Conservation (phyloP, 2,329 filamentous ascomycete species). For the Rhynchosporium secalis region DNA sequence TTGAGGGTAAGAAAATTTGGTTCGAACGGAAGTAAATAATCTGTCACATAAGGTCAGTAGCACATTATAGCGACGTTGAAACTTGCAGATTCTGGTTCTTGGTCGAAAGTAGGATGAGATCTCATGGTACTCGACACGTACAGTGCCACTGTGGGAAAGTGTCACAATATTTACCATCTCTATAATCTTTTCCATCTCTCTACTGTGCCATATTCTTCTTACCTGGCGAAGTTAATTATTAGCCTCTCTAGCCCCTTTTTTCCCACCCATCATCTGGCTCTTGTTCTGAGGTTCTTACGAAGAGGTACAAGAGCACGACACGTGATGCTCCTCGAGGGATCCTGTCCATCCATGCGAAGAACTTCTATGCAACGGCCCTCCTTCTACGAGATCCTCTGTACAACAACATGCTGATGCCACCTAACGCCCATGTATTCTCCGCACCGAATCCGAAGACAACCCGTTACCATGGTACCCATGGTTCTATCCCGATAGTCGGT, state of each 20-base stretch:
- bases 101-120: too few relatives aligned
- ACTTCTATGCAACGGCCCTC: not conserved
- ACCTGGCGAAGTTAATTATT: not conserved
- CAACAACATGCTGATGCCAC: not conserved
- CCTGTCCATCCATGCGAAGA: not conserved
- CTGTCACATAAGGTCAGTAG: not conserved
- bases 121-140: too few relatives aligned
- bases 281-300: not conserved
- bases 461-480: not conserved
- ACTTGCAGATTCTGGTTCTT: too few relatives aligned
- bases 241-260: not conserved
- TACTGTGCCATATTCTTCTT: too few relatives aligned
- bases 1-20: slow-evolving; percentile 25
- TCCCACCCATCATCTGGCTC: not conserved
- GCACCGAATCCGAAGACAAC: not conserved
- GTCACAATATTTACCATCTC: too few relatives aligned
- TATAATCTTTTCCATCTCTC: too few relatives aligned
- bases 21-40: slow-evolving; percentile 10
- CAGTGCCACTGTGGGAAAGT: too few relatives aligned
- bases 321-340: not conserved
- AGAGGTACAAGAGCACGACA: not conserved
- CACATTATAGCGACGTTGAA: not conserved
- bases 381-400: not conserved
- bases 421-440: not conserved
- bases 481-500: not conserved